Percentiles rank a stretch among this genome's conserved stretches.
phyloP scores from a whole-genome alignment of 345 rosid species.

The Arabidopsis thaliana region DNA sequence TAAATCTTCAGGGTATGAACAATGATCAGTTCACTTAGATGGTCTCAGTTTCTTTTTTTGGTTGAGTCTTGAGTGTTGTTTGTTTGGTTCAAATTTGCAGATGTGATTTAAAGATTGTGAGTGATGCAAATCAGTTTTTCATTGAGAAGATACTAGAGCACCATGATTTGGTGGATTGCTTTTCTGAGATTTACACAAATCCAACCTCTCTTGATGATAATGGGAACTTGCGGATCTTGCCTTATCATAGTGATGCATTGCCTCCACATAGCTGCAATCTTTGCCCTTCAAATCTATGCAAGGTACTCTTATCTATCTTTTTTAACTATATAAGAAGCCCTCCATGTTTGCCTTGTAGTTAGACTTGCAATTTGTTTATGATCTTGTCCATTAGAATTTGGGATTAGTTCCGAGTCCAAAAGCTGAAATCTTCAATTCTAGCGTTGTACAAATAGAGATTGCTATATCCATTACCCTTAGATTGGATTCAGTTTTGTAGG shows the following conservation, averaged over 20 bases:
- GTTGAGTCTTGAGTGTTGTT: slow-evolving; percentile 7
- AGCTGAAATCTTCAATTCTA: not conserved
- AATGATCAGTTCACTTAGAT: not conserved
- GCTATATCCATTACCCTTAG: not conserved
- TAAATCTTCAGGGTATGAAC: slow-evolving; percentile 57
- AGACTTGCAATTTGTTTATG: not conserved
- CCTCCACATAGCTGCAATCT: slow-evolving; percentile 64
- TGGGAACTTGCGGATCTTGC: slow-evolving; percentile 65
- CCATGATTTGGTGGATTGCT: slow-evolving; percentile 63
- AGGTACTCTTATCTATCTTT: slow-evolving; percentile 49
- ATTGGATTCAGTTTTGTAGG: not conserved
- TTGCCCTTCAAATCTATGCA: slow-evolving; percentile 80
- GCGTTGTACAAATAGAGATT: not conserved
- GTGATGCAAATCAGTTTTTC: slow-evolving; percentile 83
- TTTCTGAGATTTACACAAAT: slow-evolving; percentile 70
- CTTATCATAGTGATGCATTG: slow-evolving; percentile 54
- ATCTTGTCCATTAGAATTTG: not conserved
- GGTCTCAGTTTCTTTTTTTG: not conserved
- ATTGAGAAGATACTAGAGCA: slow-evolving; percentile 78
- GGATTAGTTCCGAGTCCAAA: not conserved
- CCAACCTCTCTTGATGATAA: slow-evolving; percentile 54
- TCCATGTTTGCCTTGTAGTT: slow-evolving; percentile 12
- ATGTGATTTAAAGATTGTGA: slow-evolving; percentile 77
- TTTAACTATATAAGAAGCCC: not conserved
- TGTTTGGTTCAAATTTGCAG: slow-evolving; percentile 44